Evolutionary conservation across 441 rosid species (phyloP).

Genomic region (Adansonia rubrostipa): DNA sequence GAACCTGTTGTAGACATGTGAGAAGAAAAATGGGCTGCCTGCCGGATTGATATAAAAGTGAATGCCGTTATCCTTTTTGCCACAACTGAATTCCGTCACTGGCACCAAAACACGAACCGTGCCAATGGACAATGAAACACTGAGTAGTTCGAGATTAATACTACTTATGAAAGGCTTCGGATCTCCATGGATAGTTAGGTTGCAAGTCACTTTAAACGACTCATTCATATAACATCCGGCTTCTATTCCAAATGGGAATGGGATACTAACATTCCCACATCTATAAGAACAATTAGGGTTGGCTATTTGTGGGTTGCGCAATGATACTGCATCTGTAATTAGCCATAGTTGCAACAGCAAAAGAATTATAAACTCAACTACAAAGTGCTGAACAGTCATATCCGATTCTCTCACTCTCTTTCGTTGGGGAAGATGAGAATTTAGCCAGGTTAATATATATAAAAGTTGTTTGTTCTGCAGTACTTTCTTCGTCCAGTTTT

Average conservation of each 20-base stretch:
- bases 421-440: too few relatives aligned
- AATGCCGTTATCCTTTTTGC: neutral
- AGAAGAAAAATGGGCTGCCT: neutral
- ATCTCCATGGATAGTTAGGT: neutral
- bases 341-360: neutral
- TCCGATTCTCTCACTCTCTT: too few relatives aligned
- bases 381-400: too few relatives aligned
- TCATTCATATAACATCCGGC: neutral
- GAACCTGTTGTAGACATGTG: neutral
- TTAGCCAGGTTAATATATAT: too few relatives aligned
- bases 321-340: neutral
- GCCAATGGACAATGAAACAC: neutral
- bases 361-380: neutral
- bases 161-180: neutral
- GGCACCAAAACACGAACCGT: neutral
- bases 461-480: too few relatives aligned
- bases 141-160: neutral
- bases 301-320: neutral
- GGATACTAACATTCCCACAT: neutral
- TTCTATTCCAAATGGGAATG: neutral
- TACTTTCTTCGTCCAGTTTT: too few relatives aligned
- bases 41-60: neutral
- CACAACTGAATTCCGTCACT: neutral
- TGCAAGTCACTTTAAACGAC: neutral
- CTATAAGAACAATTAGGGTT: neutral